phyloP scores from a whole-genome alignment of 495 filamentous ascomycete species.

The Lasiosphaeris hirsuta region DNA sequence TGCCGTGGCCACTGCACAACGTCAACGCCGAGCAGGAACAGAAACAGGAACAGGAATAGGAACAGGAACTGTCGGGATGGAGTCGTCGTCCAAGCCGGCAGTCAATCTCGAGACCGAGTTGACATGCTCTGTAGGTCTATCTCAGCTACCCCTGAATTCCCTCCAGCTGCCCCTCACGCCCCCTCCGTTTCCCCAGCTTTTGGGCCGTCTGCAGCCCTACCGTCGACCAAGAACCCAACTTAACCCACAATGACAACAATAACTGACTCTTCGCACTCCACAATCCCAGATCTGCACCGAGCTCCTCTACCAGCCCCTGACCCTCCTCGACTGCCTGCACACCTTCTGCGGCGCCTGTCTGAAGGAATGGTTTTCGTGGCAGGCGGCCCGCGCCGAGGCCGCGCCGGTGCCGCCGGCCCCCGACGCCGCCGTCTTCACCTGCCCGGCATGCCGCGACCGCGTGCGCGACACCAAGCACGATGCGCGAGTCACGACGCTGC shows the following conservation, averaged over 20 bases:
- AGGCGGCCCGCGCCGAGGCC: conserved; percentile 45
- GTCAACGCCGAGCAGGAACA: neutral
- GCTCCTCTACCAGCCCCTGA: conserved; percentile 90
- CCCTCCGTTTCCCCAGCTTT: neutral
- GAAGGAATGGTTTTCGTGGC: conserved; percentile 85
- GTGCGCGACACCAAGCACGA: conserved; percentile 82
- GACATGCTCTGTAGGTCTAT: conserved; percentile 76
- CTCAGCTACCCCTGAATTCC: neutral
- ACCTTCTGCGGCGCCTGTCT: conserved; percentile 94
- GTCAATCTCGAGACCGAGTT: conserved; percentile 83
- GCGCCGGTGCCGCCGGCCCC: conserved; percentile 42
- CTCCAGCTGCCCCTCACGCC: neutral
- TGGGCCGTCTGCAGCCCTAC: neutral
- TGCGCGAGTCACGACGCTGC: conserved; percentile 74
- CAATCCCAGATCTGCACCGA: conserved; percentile 84
- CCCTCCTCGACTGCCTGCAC: conserved; percentile 94
- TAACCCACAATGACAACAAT: neutral
- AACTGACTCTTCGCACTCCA: neutral
- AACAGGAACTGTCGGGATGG: conserved; percentile 5
- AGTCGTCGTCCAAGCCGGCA: conserved; percentile 27
- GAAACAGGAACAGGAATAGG: neutral
- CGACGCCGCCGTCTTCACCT: conserved; percentile 64
- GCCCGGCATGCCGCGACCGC: conserved; percentile 83
- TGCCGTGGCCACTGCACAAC: neutral
- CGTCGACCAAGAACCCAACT: neutral